These are phyloP conservation scores for Cladosporium phlei DNA, from an alignment of 2,329 filamentous ascomycete genomes.

Conservation along the genomic window DNA sequence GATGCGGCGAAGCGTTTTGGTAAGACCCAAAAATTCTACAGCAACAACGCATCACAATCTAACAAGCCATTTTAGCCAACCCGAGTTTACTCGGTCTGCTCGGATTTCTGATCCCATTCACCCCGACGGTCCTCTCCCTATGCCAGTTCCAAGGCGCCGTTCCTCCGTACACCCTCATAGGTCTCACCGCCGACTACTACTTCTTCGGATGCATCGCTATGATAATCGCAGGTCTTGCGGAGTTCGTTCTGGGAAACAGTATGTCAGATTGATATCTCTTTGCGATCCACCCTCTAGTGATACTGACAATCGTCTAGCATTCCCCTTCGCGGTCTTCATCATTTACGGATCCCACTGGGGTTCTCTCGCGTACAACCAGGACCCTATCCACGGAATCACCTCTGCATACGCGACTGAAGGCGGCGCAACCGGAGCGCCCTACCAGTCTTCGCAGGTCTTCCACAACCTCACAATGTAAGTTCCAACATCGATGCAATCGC, in stretches of 20 bases:
- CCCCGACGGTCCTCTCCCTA: conserved; percentile 25
- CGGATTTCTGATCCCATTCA: conserved; percentile 27
- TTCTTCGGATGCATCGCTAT: conserved; percentile 26
- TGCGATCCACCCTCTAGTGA: too few relatives aligned
- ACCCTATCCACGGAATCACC: conserved; percentile 21
- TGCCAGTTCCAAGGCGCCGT: conserved; percentile 20
- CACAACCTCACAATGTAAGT: conserved; percentile 26
- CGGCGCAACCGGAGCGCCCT: conserved; percentile 18
- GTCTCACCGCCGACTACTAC: conserved; percentile 26
- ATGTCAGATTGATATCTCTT: too few relatives aligned
- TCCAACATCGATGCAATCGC: too few relatives aligned
- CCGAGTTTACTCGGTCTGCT: conserved; percentile 27
- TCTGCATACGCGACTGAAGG: conserved; percentile 16
- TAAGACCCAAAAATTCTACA: neutral
- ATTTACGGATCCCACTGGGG: conserved; percentile 27
- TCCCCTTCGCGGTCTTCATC: conserved; percentile 27
- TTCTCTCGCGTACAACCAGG: conserved; percentile 24
- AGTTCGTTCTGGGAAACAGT: conserved; percentile 29
- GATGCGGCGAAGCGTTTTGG: conserved; percentile 26
- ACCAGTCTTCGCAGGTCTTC: conserved; percentile 24
- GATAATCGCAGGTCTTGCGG: conserved; percentile 24
- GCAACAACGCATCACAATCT: neutral
- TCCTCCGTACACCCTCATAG: conserved; percentile 19
- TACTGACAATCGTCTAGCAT: conserved; percentile 13
- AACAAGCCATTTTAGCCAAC: conserved; percentile 17